phyloP scores from a whole-genome alignment of 2,329 filamentous ascomycete genomes.

The Plenodomus lindquistii region DNA sequence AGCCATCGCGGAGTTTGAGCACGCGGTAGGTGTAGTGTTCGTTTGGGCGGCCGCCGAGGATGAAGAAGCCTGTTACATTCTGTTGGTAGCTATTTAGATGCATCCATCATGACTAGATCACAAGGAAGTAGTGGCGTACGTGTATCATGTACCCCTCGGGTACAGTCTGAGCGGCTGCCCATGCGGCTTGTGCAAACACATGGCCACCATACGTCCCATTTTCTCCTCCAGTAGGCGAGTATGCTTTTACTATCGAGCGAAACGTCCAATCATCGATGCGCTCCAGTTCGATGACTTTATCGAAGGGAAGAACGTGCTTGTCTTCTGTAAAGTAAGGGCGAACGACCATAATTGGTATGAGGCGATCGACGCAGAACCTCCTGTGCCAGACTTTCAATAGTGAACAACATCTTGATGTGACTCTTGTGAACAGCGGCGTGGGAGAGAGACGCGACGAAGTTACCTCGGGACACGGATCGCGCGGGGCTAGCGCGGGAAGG shows the following conservation, averaged over 20 bases:
- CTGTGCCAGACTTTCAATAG: neutral
- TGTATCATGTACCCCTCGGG: slow-evolving; percentile 55
- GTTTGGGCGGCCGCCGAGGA: slow-evolving; percentile 51
- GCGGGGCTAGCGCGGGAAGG: neutral
- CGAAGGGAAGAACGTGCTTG: slow-evolving; percentile 41
- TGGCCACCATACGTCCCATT: slow-evolving; percentile 59
- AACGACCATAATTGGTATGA: slow-evolving; percentile 21
- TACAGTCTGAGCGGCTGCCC: slow-evolving; percentile 60
- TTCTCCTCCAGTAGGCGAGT: slow-evolving; percentile 47
- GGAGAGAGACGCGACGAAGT: neutral
- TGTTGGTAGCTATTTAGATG: slow-evolving; percentile 19
- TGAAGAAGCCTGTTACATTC: slow-evolving; percentile 59
- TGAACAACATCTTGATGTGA: neutral
- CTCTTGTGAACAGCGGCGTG: neutral
- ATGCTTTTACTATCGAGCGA: slow-evolving; percentile 47
- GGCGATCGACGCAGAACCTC: no score
- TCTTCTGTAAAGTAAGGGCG: slow-evolving; percentile 31
- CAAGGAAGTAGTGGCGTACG: slow-evolving; percentile 37
- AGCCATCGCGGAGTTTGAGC: slow-evolving; percentile 55
- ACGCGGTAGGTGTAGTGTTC: slow-evolving; percentile 58
- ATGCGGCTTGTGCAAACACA: slow-evolving; percentile 61
- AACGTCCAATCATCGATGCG: slow-evolving; percentile 47
- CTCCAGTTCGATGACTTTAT: slow-evolving; percentile 47
- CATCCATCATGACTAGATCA: neutral
- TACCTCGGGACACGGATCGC: slow-evolving; percentile 4